Percentiles rank a stretch among this genome's conserved stretches.
Evolutionary conservation across 1,139 yeast species (phyloP).

Genomic region (Hanseniaspora uvarum): DNA sequence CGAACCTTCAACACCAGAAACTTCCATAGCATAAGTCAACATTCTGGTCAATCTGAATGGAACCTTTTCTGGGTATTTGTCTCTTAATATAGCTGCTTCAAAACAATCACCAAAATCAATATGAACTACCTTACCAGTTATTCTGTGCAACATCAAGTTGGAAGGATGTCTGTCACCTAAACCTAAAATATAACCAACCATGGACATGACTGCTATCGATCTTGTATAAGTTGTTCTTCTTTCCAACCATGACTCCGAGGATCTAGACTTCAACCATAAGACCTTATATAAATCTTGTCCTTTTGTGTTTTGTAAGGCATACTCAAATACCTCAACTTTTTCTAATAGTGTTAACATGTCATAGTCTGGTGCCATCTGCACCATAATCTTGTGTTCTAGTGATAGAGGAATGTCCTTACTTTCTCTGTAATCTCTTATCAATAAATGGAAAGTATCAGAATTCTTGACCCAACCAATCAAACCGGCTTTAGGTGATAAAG

Average conservation of each 20-base stretch:
- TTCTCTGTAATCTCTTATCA: slow-evolving; percentile 86
- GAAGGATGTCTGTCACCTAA: slow-evolving; percentile 98
- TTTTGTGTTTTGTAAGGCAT: slow-evolving; percentile 87
- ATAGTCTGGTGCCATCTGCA: slow-evolving; percentile 97
- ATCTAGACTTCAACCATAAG: slow-evolving; percentile 87
- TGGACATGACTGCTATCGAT: slow-evolving; percentile 95
- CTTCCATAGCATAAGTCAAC: slow-evolving; percentile 98
- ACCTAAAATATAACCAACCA: slow-evolving; percentile 95
- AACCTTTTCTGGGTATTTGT: slow-evolving; percentile 94
- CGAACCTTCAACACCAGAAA: slow-evolving; percentile 95
- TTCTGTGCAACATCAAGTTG: slow-evolving; percentile 85
- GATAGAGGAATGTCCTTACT: slow-evolving; percentile 78
- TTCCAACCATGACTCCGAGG: slow-evolving; percentile 96
- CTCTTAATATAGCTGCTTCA: slow-evolving; percentile 93
- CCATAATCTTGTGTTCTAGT: slow-evolving; percentile 89
- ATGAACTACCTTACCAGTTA: slow-evolving; percentile 90
- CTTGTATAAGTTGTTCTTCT: slow-evolving; percentile 93
- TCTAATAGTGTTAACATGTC: slow-evolving; percentile 80
- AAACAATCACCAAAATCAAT: slow-evolving; percentile 99
- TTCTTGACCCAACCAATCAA: slow-evolving; percentile 94
- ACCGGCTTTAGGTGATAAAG: slow-evolving; percentile 95
- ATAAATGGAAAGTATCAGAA: slow-evolving; percentile 89
- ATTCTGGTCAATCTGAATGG: slow-evolving; percentile 94
- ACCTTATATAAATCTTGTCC: slow-evolving; percentile 96
- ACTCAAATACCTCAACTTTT: slow-evolving; percentile 91